Evolutionary conservation across 148 eudicot genomes (phyloP).

Genomic region (Drosera capensis): DNA sequence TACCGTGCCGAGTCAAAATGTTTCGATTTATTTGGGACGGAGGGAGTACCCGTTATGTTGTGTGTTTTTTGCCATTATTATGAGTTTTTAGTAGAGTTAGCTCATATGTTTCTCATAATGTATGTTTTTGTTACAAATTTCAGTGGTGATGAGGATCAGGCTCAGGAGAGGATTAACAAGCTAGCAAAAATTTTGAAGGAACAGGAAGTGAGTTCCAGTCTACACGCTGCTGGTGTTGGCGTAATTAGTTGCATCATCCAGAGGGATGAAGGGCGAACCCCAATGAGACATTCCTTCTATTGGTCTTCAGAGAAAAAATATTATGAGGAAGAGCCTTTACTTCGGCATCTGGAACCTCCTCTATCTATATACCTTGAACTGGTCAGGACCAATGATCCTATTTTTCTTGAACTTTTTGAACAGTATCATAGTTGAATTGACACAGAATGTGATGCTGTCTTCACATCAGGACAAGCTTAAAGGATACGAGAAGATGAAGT

Average conservation of each 20-base stretch:
- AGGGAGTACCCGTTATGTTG: too few species aligned
- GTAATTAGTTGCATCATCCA: conserved; percentile 96
- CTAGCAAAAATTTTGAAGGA: conserved; percentile 81
- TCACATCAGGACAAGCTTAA: conserved; percentile 93
- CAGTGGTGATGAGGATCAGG: conserved; percentile 99
- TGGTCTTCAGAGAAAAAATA: conserved; percentile 70
- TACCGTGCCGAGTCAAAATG: too few species aligned
- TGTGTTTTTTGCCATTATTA: too few species aligned
- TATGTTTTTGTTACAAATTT: conserved; percentile 6
- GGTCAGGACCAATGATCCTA: conserved; percentile 26
- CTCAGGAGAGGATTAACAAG: conserved; percentile 92
- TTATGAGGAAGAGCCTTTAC: conserved; percentile 70
- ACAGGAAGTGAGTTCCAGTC: conserved; percentile 70
- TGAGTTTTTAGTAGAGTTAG: background rate
- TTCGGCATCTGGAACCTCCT: conserved; percentile 98
- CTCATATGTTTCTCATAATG: conserved; percentile 1
- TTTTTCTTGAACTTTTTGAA: background rate
- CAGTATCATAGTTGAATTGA: background rate
- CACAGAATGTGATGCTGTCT: background rate
- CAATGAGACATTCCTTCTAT: conserved; percentile 95
- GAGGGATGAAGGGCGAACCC: conserved; percentile 95
- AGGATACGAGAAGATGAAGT: conserved; percentile 58
- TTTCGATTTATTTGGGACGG: too few species aligned
- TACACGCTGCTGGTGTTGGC: conserved; percentile 65
- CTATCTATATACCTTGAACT: conserved; percentile 90